Evolutionary conservation across 2,329 filamentous ascomycete genomes (phyloP).

Genomic region (Tolypocladium cylindrosporum): DNA sequence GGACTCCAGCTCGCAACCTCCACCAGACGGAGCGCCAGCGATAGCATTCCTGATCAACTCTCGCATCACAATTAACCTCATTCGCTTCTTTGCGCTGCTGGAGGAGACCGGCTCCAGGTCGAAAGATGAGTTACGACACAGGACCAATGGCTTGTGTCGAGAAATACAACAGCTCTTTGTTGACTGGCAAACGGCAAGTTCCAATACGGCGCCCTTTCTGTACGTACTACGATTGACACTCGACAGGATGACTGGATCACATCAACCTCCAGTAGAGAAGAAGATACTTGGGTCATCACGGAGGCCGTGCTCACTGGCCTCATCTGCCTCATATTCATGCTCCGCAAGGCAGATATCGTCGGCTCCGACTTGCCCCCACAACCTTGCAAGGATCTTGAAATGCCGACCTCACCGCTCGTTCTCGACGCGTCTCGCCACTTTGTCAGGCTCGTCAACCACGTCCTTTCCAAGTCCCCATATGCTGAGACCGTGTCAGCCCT

Average conservation of each 20-base stretch:
- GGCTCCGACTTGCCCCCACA: neutral
- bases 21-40: conserved; percentile 12
- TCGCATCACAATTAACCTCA: conserved; percentile 16
- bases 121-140: neutral
- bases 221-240: neutral
- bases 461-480: neutral
- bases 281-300: conserved; percentile 15
- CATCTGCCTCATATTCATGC: conserved; percentile 22
- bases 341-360: conserved; percentile 13
- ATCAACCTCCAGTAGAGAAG: conserved; percentile 7
- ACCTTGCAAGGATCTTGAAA: neutral
- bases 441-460: neutral
- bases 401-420: neutral
- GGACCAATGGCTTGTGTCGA: neutral
- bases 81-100: conserved; percentile 18
- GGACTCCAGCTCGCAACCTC: conserved; percentile 8
- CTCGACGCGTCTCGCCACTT: neutral
- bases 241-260: neutral
- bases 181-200: neutral
- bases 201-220: neutral
- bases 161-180: neutral
- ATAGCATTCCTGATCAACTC: conserved; percentile 17
- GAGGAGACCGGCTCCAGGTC: conserved; percentile 8
- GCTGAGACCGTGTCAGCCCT: neutral
- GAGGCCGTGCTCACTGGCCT: conserved; percentile 19